Evolutionary conservation across 371 early-diverging fungal species (phyloP).

Genomic region (Mucor mucedo): DNA sequence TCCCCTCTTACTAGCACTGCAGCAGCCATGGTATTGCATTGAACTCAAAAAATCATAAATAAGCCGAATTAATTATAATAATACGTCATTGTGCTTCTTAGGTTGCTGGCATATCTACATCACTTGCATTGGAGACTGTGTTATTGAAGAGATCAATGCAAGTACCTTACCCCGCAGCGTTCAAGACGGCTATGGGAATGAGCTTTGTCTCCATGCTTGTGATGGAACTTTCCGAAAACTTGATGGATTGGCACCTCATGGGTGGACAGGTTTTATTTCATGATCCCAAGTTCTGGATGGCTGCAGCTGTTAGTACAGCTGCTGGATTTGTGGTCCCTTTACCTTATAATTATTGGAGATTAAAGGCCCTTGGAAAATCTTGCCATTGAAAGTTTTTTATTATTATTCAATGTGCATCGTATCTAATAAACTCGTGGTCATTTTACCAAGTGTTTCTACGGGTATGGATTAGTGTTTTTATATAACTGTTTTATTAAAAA

Average conservation of each 20-base stretch:
- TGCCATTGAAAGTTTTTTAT: constrained; percentile 35
- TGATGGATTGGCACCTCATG: constrained; percentile 57
- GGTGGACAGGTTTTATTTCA: constrained; percentile 53
- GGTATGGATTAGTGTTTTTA: background rate
- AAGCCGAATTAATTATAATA: background rate
- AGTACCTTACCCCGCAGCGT: constrained; percentile 41
- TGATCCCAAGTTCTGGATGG: constrained; percentile 58
- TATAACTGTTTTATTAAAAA: background rate
- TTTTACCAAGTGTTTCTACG: constrained; percentile 43
- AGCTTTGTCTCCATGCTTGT: constrained; percentile 62
- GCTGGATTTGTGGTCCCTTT: constrained; percentile 59
- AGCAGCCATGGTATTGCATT: constrained; percentile 48
- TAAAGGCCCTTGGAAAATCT: constrained; percentile 55
- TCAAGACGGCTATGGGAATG: constrained; percentile 64
- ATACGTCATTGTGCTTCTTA: background rate
- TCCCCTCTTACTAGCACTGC: constrained; percentile 45
- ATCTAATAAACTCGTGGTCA: constrained; percentile 34
- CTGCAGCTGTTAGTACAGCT: constrained; percentile 43
- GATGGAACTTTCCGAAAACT: constrained; percentile 62
- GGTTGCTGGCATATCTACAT: constrained; percentile 55
- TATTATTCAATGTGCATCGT: constrained; percentile 37
- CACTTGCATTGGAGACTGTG: constrained; percentile 55
- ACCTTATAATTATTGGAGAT: constrained; percentile 62
- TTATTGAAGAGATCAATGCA: constrained; percentile 49
- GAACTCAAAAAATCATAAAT: too few species aligned